A percentile compares a stretch with the other conserved stretches of the same genome.
Evolutionary conservation across 495 filamentous ascomycete genomes (phyloP).

Genomic region (Geopyxis carbonaria): DNA sequence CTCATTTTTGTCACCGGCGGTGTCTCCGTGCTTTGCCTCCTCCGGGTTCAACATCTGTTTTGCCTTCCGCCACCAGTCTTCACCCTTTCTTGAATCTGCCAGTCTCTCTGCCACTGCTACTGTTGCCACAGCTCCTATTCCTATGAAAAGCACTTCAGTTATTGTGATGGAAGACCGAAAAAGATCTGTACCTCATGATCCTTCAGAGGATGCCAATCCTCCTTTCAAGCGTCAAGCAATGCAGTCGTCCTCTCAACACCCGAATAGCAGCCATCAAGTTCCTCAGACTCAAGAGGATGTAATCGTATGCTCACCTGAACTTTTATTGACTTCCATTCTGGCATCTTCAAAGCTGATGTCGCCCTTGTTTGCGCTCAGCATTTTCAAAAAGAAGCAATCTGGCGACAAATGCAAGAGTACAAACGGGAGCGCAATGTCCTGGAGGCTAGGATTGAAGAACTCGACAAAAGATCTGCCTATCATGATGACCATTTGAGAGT

Average conservation of each 20-base stretch:
- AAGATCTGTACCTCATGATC: constrained; percentile 25
- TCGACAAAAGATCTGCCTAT: constrained; percentile 53
- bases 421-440: constrained; percentile 70
- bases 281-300: constrained; percentile 27
- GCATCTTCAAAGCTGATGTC: too few relatives aligned
- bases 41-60: too few relatives aligned
- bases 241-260: constrained; percentile 17
- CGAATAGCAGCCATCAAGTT: constrained; percentile 20
- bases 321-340: background rate
- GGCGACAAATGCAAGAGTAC: constrained; percentile 92
- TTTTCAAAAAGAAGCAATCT: constrained; percentile 94
- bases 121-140: too few relatives aligned
- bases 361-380: too few relatives aligned
- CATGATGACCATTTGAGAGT: constrained; percentile 85
- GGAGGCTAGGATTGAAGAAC: constrained; percentile 56
- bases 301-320: constrained; percentile 20
- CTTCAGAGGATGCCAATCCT: constrained; percentile 23
- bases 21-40: too few relatives aligned
- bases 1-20: too few relatives aligned
- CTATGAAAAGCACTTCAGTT: constrained; percentile 22
- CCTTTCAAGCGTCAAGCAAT: constrained; percentile 25
- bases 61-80: too few relatives aligned
- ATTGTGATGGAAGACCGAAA: constrained; percentile 27
- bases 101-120: too few relatives aligned
- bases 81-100: too few relatives aligned